Evolutionary conservation across 164 flowering plant genomes (phyloP), one percentile per base, ranked within the genome.

Genomic region (Platanus orientalis): DNA sequence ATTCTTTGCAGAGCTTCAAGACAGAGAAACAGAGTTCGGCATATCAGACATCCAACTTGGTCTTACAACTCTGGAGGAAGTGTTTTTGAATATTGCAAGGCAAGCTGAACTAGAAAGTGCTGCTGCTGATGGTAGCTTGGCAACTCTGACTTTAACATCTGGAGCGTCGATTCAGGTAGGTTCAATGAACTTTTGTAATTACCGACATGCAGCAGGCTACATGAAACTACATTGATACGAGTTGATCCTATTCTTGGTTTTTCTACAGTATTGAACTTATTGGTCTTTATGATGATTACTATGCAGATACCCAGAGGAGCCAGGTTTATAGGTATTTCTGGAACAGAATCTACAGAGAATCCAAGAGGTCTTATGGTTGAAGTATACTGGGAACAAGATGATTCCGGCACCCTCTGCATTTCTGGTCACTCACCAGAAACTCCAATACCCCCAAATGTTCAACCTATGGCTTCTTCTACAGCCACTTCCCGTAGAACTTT

Each of bases 1-100:
- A 4, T 84, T 84, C 65, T 89, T 84, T 57, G 75, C 59, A 20
- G 96, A 88, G 80, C 92, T 95, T 24, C 83, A 95, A 80, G 88
- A 88, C 34, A 86, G 84, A 75, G 77, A 80, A 73, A 67, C 23
- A 54, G 97, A 92, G 75, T 83, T 88, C 71, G 90, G 90, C 7
- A 87, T 95, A 70, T 57, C 84, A 17, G 97, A 92, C 70, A 82
- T 92, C 57, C 97, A 95, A 69, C 87, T 95, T 39, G 81, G 97
- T 53, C 84, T 95, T 24, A 80, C 96, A 60, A 92, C 97, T 39
- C 96, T 95, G 3, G 97, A 95, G 75, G 99, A 95, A 82, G 99
- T 95, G 52, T 92, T 95, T 79, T 73, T 95, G 62, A 95, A 89
- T 60, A 92, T 95, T 54, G 97, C 94, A 45, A 86, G 65, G 78